Base-by-base conservation (phyloP, 805 yeast genomes). In the Suhomyces prunicola region DNA sequence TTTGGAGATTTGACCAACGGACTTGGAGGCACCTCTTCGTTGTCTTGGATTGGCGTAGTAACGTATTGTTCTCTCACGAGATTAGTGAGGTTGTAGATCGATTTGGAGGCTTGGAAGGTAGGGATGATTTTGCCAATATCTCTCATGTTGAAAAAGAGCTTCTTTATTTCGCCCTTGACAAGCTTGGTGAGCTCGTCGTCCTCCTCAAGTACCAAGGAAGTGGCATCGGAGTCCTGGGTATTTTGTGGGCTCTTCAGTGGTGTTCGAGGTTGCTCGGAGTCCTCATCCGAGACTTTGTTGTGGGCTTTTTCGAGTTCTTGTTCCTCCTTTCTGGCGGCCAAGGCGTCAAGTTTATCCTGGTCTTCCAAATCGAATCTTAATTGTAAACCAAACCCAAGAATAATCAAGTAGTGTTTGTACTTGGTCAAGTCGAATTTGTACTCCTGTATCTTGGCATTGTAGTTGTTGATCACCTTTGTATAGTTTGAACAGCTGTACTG, bases 311-410 rank as follows among this genome's bases (percentile, higher is more conserved):
- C 22, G 13, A 17, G 22, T 39, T 39, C 42, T 2, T 17, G 22
- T 39, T 19, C 42, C 10, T 5, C 42, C 42, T 17, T 17, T 17
- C 13, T 39, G 22, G 42, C 42, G 5, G 42, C 42, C 24, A 39
- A 39, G 13, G 22, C 24, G n/a, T 39, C 24, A n/a, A 39, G 12
- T 51, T 61, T 52, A 54, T 71, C 72, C 49, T 66, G 69, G 40
- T 63, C 69, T 54, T 74, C 76, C 54, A 73, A 64, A 51, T 77
- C 78, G 50, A 69, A 72, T 54, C 83, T 70, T 53, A 79, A 65
- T 52, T 72, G 75, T 53, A 80, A 72, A 0, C 80, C 84, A 57
- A 69, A 70, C n/a, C 78, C 81, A 44, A 81, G 67, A 50, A 73
- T 71, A 33, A 71, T 62, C 40, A 80, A 67, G 62, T 81, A 81